phyloP scores from a whole-genome alignment of 2,329 filamentous ascomycete genomes.

The Parascedosporium putredinis region DNA sequence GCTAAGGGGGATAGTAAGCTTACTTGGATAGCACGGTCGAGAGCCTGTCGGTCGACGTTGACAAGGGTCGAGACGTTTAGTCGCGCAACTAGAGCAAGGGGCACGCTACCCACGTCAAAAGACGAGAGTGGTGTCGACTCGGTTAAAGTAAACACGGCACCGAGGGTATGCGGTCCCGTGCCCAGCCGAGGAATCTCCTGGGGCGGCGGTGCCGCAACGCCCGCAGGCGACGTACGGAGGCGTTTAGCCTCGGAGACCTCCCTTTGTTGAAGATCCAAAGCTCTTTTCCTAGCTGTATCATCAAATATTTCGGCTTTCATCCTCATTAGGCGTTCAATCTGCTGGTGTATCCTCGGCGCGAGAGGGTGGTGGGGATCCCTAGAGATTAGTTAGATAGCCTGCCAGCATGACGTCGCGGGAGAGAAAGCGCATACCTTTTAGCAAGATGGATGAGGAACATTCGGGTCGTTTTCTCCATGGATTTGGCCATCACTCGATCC shows the following conservation, averaged over 20 bases:
- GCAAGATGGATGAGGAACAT: constrained; percentile 73
- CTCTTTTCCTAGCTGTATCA: constrained; percentile 68
- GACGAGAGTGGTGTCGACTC: constrained; percentile 58
- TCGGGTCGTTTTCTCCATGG: constrained; percentile 88
- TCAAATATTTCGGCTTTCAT: constrained; percentile 70
- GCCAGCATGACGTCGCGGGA: not conserved
- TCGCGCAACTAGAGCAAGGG: constrained; percentile 62
- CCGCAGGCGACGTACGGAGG: constrained; percentile 47
- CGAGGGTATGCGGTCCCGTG: constrained; percentile 65
- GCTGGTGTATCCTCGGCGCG: constrained; percentile 70
- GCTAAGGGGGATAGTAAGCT: not conserved
- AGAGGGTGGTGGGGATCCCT: constrained; percentile 75
- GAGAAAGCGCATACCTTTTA: constrained; percentile 49
- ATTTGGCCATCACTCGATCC: constrained; percentile 73
- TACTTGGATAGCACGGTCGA: constrained; percentile 12
- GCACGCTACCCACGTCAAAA: constrained; percentile 76
- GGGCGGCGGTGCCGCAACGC: constrained; percentile 26
- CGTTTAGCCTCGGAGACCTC: constrained; percentile 76
- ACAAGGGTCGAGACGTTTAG: constrained; percentile 69
- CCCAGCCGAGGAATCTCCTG: constrained; percentile 59
- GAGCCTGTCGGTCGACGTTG: constrained; percentile 9
- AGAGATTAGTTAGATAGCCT: constrained; percentile 2
- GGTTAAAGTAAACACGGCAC: constrained; percentile 80
- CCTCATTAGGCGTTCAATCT: constrained; percentile 73
- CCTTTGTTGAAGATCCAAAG: constrained; percentile 57